Evolutionary conservation across 2,329 filamentous ascomycete species (phyloP).

Genomic region (Lachnellula occidentalis): DNA sequence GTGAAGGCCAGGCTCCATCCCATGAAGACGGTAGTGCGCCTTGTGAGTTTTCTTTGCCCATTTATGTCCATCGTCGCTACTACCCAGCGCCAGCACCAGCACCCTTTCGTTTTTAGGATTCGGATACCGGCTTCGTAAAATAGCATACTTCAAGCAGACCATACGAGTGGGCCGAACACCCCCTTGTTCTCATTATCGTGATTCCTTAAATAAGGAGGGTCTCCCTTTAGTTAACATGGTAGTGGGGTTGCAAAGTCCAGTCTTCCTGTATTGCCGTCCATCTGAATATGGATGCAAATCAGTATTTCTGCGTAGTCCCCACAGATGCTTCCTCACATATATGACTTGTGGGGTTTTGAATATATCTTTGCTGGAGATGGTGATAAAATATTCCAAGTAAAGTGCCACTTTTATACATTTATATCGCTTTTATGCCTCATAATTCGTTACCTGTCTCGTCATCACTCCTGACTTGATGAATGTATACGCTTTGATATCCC

Average conservation of each 20-base stretch:
- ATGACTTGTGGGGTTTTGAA: background rate
- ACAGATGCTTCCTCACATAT: background rate
- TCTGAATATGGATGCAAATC: background rate
- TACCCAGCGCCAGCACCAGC: too few species aligned
- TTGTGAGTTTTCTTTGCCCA: too few species aligned
- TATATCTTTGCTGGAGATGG: too few species aligned
- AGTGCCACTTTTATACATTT: background rate
- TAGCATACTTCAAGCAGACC: too few species aligned
- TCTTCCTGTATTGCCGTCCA: slow-evolving; percentile 46
- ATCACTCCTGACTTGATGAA: background rate
- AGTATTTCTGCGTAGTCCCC: background rate
- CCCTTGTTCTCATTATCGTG: too few species aligned
- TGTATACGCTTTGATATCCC: background rate
- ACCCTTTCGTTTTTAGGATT: too few species aligned
- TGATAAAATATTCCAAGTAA: background rate
- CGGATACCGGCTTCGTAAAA: too few species aligned
- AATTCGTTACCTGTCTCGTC: background rate
- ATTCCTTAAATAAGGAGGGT: too few species aligned
- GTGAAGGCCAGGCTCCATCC: too few species aligned
- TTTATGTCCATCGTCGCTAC: too few species aligned
- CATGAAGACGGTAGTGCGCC: too few species aligned
- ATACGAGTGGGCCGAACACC: too few species aligned
- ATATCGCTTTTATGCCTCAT: background rate
- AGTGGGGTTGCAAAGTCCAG: slow-evolving; percentile 51
- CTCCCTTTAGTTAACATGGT: slow-evolving; percentile 29